Evolutionary conservation across 768 basidiomycete species (phyloP).

Genomic region (Pleurotus sapidus): DNA sequence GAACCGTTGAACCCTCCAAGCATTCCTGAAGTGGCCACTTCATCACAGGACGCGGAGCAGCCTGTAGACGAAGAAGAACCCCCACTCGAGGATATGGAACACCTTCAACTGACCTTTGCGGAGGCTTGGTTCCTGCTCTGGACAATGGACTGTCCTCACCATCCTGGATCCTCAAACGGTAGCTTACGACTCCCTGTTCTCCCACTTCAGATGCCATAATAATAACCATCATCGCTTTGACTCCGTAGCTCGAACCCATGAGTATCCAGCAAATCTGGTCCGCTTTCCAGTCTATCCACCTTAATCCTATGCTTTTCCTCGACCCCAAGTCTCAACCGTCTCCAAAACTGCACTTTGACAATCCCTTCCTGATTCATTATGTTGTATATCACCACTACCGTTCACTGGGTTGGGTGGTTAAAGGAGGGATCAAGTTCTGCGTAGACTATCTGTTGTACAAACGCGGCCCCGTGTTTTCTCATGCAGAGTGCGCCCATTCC

Average conservation of each 20-base stretch:
- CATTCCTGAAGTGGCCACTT: constrained; percentile 15
- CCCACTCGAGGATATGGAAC: constrained; percentile 72
- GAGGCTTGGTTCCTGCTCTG: constrained; percentile 90
- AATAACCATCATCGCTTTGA: constrained; percentile 2
- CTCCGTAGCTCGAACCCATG: constrained; percentile 49
- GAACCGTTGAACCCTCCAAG: constrained; percentile 6
- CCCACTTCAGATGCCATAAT: neutral
- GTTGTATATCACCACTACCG: constrained; percentile 93
- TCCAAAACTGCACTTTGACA: constrained; percentile 62
- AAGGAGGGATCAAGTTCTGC: constrained; percentile 96
- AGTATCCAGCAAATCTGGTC: constrained; percentile 59
- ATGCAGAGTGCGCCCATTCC: constrained; percentile 76
- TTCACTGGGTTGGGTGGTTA: constrained; percentile 95
- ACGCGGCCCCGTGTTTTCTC: constrained; percentile 90
- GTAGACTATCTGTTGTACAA: constrained; percentile 94
- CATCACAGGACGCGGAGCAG: constrained; percentile 28
- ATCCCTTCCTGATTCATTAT: constrained; percentile 90
- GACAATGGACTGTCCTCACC: constrained; percentile 78
- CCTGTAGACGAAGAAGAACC: constrained; percentile 44
- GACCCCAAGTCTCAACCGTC: constrained; percentile 22
- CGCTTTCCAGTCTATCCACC: constrained; percentile 56
- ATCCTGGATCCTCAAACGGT: constrained; percentile 68
- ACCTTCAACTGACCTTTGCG: constrained; percentile 84
- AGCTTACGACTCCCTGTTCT: constrained; percentile 18
- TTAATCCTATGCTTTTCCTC: constrained; percentile 31